Base-by-base conservation (phyloP, 2,329 filamentous ascomycete genomes). In the Plenodomus lindquistii region DNA sequence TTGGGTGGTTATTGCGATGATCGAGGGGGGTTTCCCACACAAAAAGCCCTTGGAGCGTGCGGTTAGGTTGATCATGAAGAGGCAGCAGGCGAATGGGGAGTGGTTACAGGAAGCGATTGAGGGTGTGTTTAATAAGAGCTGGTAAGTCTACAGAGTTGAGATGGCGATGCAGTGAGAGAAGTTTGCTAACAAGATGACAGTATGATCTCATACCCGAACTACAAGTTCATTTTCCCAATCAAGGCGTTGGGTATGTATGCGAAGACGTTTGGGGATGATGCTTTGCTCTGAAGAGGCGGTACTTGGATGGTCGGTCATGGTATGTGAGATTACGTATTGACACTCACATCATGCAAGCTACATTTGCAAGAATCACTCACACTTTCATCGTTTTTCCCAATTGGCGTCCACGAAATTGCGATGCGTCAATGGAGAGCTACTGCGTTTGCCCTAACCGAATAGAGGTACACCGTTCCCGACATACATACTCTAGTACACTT, bases 201-300 rank as follows among this genome's bases (percentile, higher is more conserved):
- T 79, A 97, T 97, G 91, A 99, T 99, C 58, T 94, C 91, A 0
- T 99, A 99, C 68, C 93, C 93, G 37, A 99, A 99, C 79, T 99
- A 99, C 80, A 99, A 97, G 78, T 94, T 96, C 71, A 89, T 88
- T 49, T 99, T 97, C 74, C 86, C 93, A 1, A 88, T 97, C 69
- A 96, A 95, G 76, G 94, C 94, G 2, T 73, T 99, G 56, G 94
- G 94, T 4, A 87, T 97, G 84, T 99, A 91, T 78, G 85, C 87
- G 4, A 61, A 63, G 57, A 55, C 57, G 35, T 71, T 67, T 43
- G 67, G 67, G 1, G 55, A 72, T 34, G 63, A 62, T 40, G 48
- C 47, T 2, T 18, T 69, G 15, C 35, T 67, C n/a, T 60, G 16
- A 31, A 31, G 4, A 13, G 11, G 27, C 11, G 10, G 15, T 8